Percentiles rank a stretch among this genome's conserved stretches.
phyloP scores from a whole-genome alignment of 306 rosid species.

The Morella rubra region DNA sequence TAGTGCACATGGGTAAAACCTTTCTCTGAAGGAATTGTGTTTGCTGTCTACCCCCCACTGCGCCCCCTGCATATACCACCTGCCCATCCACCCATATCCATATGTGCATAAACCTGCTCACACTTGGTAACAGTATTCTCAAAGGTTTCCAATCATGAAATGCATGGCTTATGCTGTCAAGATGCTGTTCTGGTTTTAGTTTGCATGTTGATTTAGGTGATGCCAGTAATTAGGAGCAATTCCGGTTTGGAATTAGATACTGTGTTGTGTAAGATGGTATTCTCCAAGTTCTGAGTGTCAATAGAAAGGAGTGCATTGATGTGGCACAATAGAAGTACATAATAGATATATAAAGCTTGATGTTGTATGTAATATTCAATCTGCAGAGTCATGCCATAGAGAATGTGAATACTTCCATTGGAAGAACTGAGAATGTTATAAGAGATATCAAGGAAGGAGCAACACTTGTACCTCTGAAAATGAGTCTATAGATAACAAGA shows the following conservation, averaged over 20 bases:
- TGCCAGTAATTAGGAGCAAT: background rate
- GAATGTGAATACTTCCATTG: background rate
- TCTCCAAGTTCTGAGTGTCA: background rate
- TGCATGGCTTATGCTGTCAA: background rate
- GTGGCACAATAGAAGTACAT: background rate
- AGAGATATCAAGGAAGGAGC: background rate
- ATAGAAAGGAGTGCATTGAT: background rate
- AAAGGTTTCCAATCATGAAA: background rate
- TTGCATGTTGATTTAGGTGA: background rate
- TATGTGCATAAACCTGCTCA: background rate
- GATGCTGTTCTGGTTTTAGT: background rate
- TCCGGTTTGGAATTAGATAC: background rate
- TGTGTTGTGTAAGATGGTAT: background rate
- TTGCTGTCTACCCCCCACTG: background rate
- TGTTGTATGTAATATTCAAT: background rate
- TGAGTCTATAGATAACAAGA: background rate
- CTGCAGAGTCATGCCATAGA: background rate
- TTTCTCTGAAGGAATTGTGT: background rate
- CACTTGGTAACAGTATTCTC: background rate
- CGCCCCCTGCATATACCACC: background rate
- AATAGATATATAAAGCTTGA: background rate
- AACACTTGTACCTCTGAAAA: background rate
- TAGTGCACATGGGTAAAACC: background rate
- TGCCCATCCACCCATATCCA: background rate
- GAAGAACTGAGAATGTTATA: background rate